Conservation (phyloP, 441 rosid genomes). For the Pelargonium myrrhifolium region DNA sequence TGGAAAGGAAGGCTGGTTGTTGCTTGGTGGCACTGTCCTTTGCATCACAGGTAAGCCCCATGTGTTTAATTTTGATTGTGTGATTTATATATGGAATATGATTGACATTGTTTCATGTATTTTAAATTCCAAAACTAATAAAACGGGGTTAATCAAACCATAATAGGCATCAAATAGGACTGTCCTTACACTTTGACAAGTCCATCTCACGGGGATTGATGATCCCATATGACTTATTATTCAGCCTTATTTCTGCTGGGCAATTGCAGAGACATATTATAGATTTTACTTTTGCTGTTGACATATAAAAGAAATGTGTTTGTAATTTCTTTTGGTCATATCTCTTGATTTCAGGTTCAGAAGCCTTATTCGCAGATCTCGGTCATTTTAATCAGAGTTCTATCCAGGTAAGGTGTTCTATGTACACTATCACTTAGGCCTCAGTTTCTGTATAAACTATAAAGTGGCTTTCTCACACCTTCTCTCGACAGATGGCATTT, state of each 20-base stretch:
- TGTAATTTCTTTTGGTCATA: neutral
- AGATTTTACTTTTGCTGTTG: neutral
- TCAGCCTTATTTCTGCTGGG: no score
- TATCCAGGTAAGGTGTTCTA: slow-evolving; percentile 36
- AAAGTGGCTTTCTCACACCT: slow-evolving; percentile 9
- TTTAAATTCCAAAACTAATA: no score
- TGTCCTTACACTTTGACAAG: no score
- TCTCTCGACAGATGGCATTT: slow-evolving; percentile 48
- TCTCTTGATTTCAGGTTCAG: slow-evolving; percentile 38
- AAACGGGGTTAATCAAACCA: neutral
- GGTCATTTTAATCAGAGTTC: slow-evolving; percentile 64
- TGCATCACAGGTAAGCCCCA: slow-evolving; percentile 47
- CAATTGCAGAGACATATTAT: neutral
- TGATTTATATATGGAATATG: neutral
- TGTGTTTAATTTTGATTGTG: neutral
- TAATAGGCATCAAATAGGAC: no score
- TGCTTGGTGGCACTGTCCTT: slow-evolving; percentile 58
- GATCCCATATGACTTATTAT: no score
- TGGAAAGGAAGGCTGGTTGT: slow-evolving; percentile 53
- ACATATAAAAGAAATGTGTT: neutral
- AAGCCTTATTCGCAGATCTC: slow-evolving; percentile 67
- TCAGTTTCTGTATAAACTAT: neutral
- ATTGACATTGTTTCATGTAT: neutral
- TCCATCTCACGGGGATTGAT: no score
- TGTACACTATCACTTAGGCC: neutral